Conservation (phyloP, 352 stramenopile genomes). For the Elongisporangium prolatum region DNA sequence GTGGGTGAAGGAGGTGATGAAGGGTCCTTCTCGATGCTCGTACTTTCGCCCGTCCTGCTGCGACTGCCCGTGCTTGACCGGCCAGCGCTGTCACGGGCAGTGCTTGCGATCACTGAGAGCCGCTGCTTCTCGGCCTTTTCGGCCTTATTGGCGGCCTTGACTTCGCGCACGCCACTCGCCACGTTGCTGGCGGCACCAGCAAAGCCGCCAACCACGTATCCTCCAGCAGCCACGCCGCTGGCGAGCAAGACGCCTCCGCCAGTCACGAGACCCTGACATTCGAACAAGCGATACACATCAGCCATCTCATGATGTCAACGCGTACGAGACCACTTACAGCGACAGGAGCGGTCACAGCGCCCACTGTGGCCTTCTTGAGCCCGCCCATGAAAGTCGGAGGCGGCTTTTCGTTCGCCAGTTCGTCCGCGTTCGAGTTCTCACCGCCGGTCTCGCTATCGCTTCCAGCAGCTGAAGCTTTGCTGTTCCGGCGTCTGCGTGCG, state of each 20-base stretch:
- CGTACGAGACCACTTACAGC: slow-evolving; percentile 37
- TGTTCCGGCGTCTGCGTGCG: slow-evolving; percentile 52
- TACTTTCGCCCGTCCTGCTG: not conserved
- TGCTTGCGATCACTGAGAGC: slow-evolving; percentile 13
- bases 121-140: slow-evolving; percentile 45
- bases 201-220: slow-evolving; percentile 79
- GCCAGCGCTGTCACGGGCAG: not conserved
- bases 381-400: slow-evolving; percentile 77
- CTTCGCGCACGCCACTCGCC: slow-evolving; percentile 71
- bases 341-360: slow-evolving; percentile 71
- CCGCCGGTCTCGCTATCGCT: slow-evolving; percentile 29
- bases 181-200: slow-evolving; percentile 79
- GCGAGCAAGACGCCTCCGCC: slow-evolving; percentile 69
- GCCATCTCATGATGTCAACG: not conserved
- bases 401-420: slow-evolving; percentile 60
- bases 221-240: slow-evolving; percentile 69
- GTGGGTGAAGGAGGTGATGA: not conserved
- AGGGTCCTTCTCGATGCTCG: slow-evolving; percentile 1
- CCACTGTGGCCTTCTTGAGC: slow-evolving; percentile 83
- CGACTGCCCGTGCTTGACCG: not conserved
- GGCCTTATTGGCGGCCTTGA: slow-evolving; percentile 74
- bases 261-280: slow-evolving; percentile 71
- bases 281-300: no score
- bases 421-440: slow-evolving; percentile 14
- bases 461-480: slow-evolving; percentile 27